Percentiles rank a stretch among this genome's conserved stretches.
Evolutionary conservation across 805 yeast genomes (phyloP).

Genomic region (Suhomyces sp.): DNA sequence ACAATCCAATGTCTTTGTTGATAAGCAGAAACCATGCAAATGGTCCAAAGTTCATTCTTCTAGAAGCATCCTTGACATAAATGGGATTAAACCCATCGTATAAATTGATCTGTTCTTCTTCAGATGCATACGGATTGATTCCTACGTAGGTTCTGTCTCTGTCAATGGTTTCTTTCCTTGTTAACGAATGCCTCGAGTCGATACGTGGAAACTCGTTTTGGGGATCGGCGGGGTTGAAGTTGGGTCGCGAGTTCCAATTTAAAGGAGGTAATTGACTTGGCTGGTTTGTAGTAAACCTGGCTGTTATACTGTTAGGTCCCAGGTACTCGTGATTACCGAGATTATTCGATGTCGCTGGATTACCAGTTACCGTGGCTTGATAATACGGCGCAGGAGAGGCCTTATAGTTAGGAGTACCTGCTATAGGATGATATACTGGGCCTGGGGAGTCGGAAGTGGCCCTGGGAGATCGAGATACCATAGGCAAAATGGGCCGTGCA

Average conservation of each 20-base stretch:
- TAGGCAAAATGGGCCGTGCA: not conserved
- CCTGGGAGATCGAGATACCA: not conserved
- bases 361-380: not conserved
- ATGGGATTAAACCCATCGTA: constrained; percentile 44
- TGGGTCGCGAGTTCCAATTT: not conserved
- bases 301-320: not conserved
- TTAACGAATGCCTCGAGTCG: not conserved
- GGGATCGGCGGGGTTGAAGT: not conserved
- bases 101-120: constrained; percentile 38
- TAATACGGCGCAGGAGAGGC: not conserved
- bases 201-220: not conserved
- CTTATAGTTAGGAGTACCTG: not conserved
- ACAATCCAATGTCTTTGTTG: constrained; percentile 40
- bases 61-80: constrained; percentile 31
- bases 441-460: not conserved
- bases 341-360: not conserved
- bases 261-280: constrained; percentile 5
- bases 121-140: constrained; percentile 19
- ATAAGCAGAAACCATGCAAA: constrained; percentile 48
- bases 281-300: not conserved
- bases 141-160: constrained; percentile 13
- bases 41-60: constrained; percentile 51
- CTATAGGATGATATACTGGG: not conserved
- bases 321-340: not conserved
- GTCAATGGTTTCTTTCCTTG: not conserved